These are phyloP conservation scores for Coniochaeta prunicola DNA, from an alignment of 2,329 filamentous ascomycete genomes.

Conservation along the genomic window DNA sequence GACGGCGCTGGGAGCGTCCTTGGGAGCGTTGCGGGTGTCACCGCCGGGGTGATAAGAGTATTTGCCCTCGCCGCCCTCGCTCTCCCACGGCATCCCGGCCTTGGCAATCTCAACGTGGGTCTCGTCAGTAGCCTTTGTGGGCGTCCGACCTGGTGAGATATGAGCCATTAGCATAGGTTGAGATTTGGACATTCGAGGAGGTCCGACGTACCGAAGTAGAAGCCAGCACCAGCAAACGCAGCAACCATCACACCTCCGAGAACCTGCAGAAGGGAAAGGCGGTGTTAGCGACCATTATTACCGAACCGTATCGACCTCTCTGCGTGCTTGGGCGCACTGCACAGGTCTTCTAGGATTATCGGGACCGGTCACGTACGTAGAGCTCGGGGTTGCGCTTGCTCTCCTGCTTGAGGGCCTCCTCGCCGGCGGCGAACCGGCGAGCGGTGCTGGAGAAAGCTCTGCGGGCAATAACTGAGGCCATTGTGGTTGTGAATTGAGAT, in stretches of 20 bases:
- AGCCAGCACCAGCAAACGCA: conserved; percentile 81
- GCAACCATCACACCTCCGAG: conserved; percentile 86
- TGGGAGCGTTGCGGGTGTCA: conserved; percentile 65
- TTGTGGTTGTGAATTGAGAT: conserved; percentile 19
- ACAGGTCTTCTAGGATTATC: background rate
- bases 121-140: conserved; percentile 81
- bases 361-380: conserved; percentile 30
- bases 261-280: conserved; percentile 48
- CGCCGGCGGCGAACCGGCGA: conserved; percentile 40
- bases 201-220: conserved; percentile 64
- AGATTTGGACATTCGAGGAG: conserved; percentile 3
- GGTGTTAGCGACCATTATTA: conserved; percentile 10
- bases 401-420: conserved; percentile 47
- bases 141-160: conserved; percentile 59
- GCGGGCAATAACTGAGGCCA: conserved; percentile 51
- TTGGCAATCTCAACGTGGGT: conserved; percentile 64
- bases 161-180: background rate
- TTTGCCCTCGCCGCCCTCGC: conserved; percentile 55
- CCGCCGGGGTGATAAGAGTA: conserved; percentile 81
- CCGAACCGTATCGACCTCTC: background rate
- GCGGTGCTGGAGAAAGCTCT: conserved; percentile 47
- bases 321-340: background rate
- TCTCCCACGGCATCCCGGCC: conserved; percentile 88
- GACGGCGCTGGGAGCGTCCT: conserved; percentile 88
- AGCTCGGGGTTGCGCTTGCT: conserved; percentile 47